phyloP scores from a whole-genome alignment of 192 early-diverging fungal species.

The Linnemannia elongata region DNA sequence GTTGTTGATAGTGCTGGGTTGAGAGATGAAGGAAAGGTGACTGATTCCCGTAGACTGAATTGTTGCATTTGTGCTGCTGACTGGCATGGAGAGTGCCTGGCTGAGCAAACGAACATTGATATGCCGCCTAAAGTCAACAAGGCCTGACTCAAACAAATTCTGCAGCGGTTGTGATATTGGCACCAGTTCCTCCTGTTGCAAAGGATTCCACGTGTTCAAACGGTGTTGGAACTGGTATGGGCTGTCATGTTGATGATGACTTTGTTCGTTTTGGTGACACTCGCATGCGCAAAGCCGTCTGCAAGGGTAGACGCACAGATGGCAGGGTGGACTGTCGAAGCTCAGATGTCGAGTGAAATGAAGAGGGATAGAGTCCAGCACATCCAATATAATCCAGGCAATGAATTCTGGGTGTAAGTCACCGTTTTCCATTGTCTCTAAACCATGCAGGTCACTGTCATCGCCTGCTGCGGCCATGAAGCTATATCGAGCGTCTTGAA shows the following conservation, averaged over 20 bases:
- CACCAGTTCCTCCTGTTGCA: neutral
- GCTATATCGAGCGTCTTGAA: slow-evolving; percentile 19
- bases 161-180: slow-evolving; percentile 30
- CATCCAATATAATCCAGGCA: slow-evolving; percentile 36
- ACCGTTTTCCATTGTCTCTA: slow-evolving; percentile 11
- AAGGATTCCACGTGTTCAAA: no score
- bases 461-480: slow-evolving; percentile 13
- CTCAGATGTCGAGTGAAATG: slow-evolving; percentile 21
- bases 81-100: neutral
- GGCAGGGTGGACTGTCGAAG: slow-evolving; percentile 36
- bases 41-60: neutral
- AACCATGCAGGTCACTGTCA: slow-evolving; percentile 16
- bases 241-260: neutral
- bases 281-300: slow-evolving; percentile 24
- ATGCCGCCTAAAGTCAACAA: slow-evolving; percentile 38
- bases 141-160: slow-evolving; percentile 27
- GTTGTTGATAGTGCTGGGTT: neutral
- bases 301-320: slow-evolving; percentile 37
- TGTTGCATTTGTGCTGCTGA: neutral
- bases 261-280: slow-evolving; percentile 38
- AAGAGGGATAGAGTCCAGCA: slow-evolving; percentile 21
- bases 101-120: slow-evolving; percentile 26
- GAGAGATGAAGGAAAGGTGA: neutral
- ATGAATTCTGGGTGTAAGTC: slow-evolving; percentile 8
- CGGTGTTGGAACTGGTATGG: neutral